phyloP scores from a whole-genome alignment of 2,329 filamentous ascomycete genomes.

The Leptographium galeiforme region DNA sequence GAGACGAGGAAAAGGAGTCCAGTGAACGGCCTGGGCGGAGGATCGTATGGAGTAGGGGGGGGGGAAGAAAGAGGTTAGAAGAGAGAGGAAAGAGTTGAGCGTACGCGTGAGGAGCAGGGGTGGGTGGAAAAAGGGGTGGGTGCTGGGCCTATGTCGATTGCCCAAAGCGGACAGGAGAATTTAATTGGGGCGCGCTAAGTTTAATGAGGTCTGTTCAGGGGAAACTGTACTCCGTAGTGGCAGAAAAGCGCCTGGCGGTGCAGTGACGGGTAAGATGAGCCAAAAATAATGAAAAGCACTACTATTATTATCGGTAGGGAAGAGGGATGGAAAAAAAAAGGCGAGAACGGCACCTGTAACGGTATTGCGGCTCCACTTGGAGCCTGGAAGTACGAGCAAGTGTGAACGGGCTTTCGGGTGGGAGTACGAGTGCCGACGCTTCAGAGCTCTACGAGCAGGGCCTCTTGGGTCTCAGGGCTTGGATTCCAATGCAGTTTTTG shows the following conservation, averaged over 20 bases:
- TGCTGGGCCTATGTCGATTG: conserved; percentile 19
- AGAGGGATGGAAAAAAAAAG: not conserved
- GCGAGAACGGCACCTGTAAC: not conserved
- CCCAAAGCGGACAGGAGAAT: conserved; percentile 20
- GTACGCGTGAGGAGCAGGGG: conserved; percentile 5
- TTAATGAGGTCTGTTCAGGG: conserved; percentile 22
- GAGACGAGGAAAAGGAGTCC: conserved; percentile 8
- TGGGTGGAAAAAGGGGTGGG: conserved; percentile 14
- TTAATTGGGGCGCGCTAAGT: conserved; percentile 26
- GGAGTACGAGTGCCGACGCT: no score
- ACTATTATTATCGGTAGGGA: not conserved
- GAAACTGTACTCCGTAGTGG: conserved; percentile 1
- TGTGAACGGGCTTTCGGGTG: no score
- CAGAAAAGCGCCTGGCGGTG: not conserved
- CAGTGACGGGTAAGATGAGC: not conserved
- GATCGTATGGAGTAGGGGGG: conserved; percentile 3
- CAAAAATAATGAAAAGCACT: not conserved
- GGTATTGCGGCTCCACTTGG: not conserved
- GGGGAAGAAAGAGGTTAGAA: conserved; percentile 1
- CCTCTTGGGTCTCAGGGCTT: no score
- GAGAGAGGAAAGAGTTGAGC: not conserved
- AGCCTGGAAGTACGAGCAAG: no score
- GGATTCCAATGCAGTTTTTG: no score
- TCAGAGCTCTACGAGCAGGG: no score
- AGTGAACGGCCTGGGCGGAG: conserved; percentile 1